Conservation (phyloP, 345 rosid species). For the Limnanthes douglasii region DNA sequence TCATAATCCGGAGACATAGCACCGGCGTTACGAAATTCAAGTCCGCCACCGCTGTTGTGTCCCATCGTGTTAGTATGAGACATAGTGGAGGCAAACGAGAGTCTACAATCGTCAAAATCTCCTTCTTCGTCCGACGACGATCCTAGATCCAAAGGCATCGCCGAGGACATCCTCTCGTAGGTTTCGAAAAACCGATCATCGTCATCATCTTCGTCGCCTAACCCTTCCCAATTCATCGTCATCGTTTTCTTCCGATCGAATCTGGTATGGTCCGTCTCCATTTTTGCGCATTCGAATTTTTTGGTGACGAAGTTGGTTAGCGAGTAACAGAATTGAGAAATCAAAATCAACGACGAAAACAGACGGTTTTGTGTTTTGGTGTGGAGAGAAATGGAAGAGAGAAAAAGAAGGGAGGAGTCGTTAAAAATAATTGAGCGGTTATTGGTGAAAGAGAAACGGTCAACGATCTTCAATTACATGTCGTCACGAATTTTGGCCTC, state of each 20-base stretch:
- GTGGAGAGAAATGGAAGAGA: constrained; percentile 12
- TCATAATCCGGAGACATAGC: constrained; percentile 43
- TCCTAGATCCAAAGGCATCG: constrained; percentile 29
- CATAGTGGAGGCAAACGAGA: constrained; percentile 46
- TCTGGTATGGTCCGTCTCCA: constrained; percentile 13
- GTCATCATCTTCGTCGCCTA: constrained; percentile 51
- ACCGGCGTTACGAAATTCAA: constrained; percentile 9
- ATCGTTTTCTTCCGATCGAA: constrained; percentile 43
- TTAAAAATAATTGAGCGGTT: too few species aligned
- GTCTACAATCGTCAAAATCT: constrained; percentile 48
- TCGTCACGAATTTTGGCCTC: too few species aligned
- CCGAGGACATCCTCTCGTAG: constrained; percentile 34
- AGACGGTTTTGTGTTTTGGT: too few species aligned
- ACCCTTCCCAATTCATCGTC: constrained; percentile 66
- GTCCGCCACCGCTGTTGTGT: constrained; percentile 8
- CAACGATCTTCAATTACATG: too few species aligned
- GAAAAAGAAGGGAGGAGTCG: constrained; percentile 17
- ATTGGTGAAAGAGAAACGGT: too few species aligned
- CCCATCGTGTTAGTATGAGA: constrained; percentile 14
- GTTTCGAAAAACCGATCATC: constrained; percentile 59
- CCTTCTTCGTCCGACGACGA: constrained; percentile 63
- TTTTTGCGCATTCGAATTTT: constrained; percentile 10
- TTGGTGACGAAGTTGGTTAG: too few species aligned
- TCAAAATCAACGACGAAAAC: too few species aligned
- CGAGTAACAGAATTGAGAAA: too few species aligned